Evolutionary conservation across 768 basidiomycete genomes (phyloP), one percentile per base, ranked within the genome.

Genomic region (Tulasnella sp.): DNA sequence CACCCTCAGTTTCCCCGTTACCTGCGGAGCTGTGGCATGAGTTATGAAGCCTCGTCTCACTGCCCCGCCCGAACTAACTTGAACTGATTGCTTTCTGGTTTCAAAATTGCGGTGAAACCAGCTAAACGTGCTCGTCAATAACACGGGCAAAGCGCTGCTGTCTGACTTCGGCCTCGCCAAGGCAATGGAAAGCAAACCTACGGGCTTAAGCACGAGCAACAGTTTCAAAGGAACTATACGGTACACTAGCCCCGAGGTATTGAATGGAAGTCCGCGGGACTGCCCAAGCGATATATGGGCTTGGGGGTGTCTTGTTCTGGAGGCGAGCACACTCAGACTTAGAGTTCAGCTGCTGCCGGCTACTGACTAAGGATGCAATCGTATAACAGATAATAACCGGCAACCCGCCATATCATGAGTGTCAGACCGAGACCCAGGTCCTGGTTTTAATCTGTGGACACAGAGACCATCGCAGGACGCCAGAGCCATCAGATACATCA

Each of bases 221-320:
- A n/a, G 19, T 38, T 31, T 31, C 0, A 38, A 38, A n/a, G 67
- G 19, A 17, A 22, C 5, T 11, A 29, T 29, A 7, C 67, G 67
- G n/a, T 67, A 67, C 67, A 22, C 19, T 15, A 67, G 67, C 29
- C 67, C 67, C n/a, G 68, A 34, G 19, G 17, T 34, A 15, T 37
- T 70, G 1, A 3, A 70, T 0, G 22, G 3, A 29, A 70, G 15
- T 3, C 7, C 14, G 17, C 11, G 15, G 12, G 19, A n/a, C 25
- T 14, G 14, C 5, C 22, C 36, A n/a, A 70, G 68, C 34, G 68
- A 70, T 70, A 42, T 70, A 11, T 70, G 68, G 68, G 25, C 68
- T 37, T 70, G 72, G 68, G 68, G 29, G 36, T 70, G 68, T 70
- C 31, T 70, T n/a, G 37, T n/a, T n/a, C 36, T 70, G 22, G 68